Base-by-base conservation (phyloP, 352 stramenopile genomes). In the Phytophthora citricola region DNA sequence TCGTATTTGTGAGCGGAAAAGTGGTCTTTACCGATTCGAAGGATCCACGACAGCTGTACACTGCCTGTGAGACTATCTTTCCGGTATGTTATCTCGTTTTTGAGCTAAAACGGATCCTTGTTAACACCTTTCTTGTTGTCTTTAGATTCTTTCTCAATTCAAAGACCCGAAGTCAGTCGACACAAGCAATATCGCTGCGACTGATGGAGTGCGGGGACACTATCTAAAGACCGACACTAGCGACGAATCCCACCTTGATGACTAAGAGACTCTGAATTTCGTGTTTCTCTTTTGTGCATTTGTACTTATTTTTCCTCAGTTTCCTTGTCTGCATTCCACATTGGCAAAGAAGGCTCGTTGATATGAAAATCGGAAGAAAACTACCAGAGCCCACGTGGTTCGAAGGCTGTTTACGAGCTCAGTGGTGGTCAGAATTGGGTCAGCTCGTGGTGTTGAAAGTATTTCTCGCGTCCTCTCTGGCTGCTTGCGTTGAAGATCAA, bases 1-100 rank as follows among this genome's bases (percentile, higher is more conserved):
- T 99, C 20, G 98, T 99, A 53, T 99, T 99, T 79, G 98, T 99
- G 20, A 95, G 92, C 55, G 98, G 98, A 4, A 99, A 99, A 69
- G 87, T 99, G 31, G 97, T 99, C 9, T 96, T 99, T 65, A 99
- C 96, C 0, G 96, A 97, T 51, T 96, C 90, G 11, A 99, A 98
- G 61, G 79, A 90, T 26, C 75, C 82, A 29, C 72, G 75, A 43
- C 79, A 97, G 52, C 72, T 98, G 11, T 73, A 86, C 46, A 73
- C 76, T n/a, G 95, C 91, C 3, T 96, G 96, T 46, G 76, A 94
- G 31, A 66, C 76, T 22, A 94, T 97, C 51, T 85, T 87, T 17
- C 85, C 83, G 22, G 87, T 95, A 61, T 32, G 76, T 71, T 47
- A 24, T 63, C 11, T 2, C 22, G 15, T 22, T 10, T 20, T 45